Conservation (phyloP, 257 asterid genomes). For the Solanum lignicaule region DNA sequence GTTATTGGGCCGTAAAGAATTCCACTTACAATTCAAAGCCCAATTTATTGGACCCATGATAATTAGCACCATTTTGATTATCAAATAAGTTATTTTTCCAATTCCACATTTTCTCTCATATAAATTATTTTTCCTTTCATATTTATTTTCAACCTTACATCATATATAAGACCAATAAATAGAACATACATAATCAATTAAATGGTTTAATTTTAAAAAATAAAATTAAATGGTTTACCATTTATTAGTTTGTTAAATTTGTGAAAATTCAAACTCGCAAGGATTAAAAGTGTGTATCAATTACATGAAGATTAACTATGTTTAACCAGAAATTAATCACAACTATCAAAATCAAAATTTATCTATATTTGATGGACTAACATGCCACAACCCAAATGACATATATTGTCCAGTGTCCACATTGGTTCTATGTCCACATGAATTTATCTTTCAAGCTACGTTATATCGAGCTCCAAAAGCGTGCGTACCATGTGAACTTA, state of each 20-base stretch:
- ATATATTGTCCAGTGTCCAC: neutral
- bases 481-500: neutral
- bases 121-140: neutral
- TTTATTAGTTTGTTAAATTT: neutral
- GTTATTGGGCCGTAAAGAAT: neutral
- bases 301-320: neutral
- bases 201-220: no score
- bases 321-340: no score
- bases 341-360: neutral
- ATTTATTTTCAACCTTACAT: neutral
- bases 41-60: neutral
- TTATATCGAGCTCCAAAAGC: neutral
- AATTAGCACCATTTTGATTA: neutral
- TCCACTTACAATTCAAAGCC: neutral
- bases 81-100: neutral
- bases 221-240: neutral
- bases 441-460: neutral
- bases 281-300: neutral
- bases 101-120: neutral
- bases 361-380: neutral
- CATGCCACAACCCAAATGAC: neutral
- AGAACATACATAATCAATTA: neutral
- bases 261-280: neutral
- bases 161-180: neutral
- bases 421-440: rapidly evolving